phyloP scores from a whole-genome alignment of 2,329 filamentous ascomycete genomes.

The Rhinocladiella similis region DNA sequence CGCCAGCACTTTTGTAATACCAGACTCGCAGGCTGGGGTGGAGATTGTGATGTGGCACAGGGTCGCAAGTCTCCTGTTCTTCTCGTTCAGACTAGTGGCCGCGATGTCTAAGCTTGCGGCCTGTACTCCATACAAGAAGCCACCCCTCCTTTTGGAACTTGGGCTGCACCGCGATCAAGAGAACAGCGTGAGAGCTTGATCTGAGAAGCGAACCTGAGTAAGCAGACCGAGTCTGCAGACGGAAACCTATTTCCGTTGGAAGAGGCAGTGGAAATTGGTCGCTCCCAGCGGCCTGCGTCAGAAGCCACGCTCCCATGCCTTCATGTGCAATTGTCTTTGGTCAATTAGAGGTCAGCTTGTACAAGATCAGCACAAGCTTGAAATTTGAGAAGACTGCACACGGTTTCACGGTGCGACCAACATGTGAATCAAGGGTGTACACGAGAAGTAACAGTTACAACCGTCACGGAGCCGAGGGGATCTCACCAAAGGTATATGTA shows the following conservation, averaged over 20 bases:
- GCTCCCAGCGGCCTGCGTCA: no score
- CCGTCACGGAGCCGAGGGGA: neutral
- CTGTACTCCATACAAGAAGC: neutral
- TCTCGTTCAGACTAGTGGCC: neutral
- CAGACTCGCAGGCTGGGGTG: no score
- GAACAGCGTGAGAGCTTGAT: neutral
- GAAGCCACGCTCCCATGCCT: no score
- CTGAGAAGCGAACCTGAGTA: neutral
- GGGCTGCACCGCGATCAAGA: no score
- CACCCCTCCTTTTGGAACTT: neutral
- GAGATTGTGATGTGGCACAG: no score
- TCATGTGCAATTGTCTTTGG: neutral
- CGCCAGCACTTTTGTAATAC: no score
- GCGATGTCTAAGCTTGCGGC: neutral
- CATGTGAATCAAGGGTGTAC: neutral
- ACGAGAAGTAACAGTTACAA: slow-evolving; percentile 1
- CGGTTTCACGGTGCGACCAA: neutral
- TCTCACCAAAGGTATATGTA: neutral
- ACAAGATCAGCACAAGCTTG: neutral
- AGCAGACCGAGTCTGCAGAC: neutral
- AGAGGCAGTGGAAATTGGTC: no score
- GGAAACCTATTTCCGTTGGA: no score
- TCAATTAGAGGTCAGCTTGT: neutral
- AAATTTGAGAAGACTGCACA: neutral
- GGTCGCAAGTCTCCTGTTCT: no score